Base-by-base conservation (phyloP, 805 yeast genomes). In the Candida orba region DNA sequence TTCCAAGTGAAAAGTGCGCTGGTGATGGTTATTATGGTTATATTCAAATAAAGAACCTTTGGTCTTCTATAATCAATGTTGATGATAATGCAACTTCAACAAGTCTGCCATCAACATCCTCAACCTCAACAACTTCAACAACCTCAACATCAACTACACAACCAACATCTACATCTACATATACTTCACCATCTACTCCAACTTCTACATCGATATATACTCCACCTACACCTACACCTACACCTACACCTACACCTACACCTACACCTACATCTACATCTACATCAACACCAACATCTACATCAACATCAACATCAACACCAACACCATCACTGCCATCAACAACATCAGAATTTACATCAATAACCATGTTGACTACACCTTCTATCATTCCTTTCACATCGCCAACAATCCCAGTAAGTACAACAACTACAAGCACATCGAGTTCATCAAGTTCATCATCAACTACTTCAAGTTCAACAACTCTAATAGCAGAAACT, bases 21-120 rank as follows among this genome's bases (percentile, higher is more conserved):
- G 61, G 66, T 3, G 37, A 47, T 42, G 75, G 71, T 0, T 55
- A 53, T 31, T 73, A 46, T 53, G 78, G 75, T 2, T 73, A 73
- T 50, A 53, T 72, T 14, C 53, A 60, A 10, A 32, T 66, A 7
- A 36, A 35, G 13, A 38, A 42, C 8, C 42, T 50, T 2, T 31
- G 39, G 4, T 45, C 51, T 2, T 41, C 48, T 12, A 6, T n/a
- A 6, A 20, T 30, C n/a, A 17, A 29, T 20, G n/a, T n/a, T n/a
- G 43, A 40, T 27, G 18, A 15, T 9, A 31, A 18, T 31, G 18
- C 6, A 12, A 31, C 10, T 15, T 15, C 8, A 31, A 27, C 61
- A 33, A 20, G 49, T 40, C 17, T 50, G 33, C 36, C 42, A 36
- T 36, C 53, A 18, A 27, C 59, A 29, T 37, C 55, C 36, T 6